These are phyloP conservation scores for Hyphopichia buzzinii DNA, from an alignment of 1,139 yeast species.

Conservation along the genomic window DNA sequence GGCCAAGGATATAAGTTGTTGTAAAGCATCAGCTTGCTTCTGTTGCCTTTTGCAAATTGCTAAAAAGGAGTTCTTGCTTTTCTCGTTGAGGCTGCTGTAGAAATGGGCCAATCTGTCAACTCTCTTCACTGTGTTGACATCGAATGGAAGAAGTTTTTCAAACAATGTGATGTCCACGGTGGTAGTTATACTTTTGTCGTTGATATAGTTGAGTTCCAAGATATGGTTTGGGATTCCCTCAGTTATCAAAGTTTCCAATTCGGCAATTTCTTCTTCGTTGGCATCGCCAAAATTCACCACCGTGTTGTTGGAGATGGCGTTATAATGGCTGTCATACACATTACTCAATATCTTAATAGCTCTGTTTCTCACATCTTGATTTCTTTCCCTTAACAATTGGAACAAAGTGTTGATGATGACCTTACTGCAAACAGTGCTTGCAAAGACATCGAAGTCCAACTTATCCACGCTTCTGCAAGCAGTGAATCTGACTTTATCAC, in stretches of 20 bases:
- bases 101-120: conserved; percentile 54
- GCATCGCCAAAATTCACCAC: conserved; percentile 30
- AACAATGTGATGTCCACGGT: conserved; percentile 62
- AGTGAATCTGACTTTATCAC: conserved; percentile 66
- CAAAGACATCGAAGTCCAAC: conserved; percentile 38
- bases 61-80: conserved; percentile 60
- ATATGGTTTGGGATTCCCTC: conserved; percentile 64
- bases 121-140: conserved; percentile 43
- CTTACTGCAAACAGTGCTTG: conserved; percentile 43
- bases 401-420: conserved; percentile 53
- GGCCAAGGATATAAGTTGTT: conserved; percentile 32
- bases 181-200: conserved; percentile 67
- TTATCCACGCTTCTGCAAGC: conserved; percentile 52
- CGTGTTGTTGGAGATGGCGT: conserved; percentile 12
- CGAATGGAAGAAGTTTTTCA: conserved; percentile 60
- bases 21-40: conserved; percentile 47
- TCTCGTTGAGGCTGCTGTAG: conserved; percentile 49
- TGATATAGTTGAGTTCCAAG: conserved; percentile 69
- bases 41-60: conserved; percentile 71
- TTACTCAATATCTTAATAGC: conserved; percentile 57
- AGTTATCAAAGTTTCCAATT: conserved; percentile 33
- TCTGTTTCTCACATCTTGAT: conserved; percentile 59
- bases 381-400: conserved; percentile 70
- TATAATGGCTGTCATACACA: conserved; percentile 44
- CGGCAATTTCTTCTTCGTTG: conserved; percentile 29